Percentiles rank a stretch among this genome's conserved stretches.
Evolutionary conservation across 2,329 filamentous ascomycete species (phyloP).

Genomic region (Penicillium corylophilum): DNA sequence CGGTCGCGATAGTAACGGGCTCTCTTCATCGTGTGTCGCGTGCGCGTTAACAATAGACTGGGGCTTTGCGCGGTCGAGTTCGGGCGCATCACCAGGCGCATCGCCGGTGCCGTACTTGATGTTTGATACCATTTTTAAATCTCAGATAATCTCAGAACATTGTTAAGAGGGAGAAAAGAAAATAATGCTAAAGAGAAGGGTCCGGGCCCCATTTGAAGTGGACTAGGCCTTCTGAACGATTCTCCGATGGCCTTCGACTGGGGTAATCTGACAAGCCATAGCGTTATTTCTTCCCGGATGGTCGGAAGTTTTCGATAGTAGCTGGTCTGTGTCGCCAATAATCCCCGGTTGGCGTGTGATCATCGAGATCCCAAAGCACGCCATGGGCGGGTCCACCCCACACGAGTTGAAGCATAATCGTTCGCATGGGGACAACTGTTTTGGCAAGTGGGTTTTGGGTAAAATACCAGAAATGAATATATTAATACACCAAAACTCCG

Average conservation of each 20-base stretch:
- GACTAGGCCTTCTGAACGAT: not conserved
- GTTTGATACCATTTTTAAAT: slow-evolving; percentile 8
- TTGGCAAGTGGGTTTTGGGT: no score
- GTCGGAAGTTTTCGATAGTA: not conserved
- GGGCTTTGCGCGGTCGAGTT: not conserved
- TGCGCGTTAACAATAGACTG: not conserved
- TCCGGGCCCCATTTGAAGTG: not conserved
- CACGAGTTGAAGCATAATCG: not conserved
- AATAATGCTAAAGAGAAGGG: not conserved
- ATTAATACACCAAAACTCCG: no score
- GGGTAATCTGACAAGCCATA: not conserved
- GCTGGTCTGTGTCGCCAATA: not conserved
- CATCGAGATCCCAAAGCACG: slow-evolving; percentile 21
- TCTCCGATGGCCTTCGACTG: not conserved
- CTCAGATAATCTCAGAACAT: not conserved
- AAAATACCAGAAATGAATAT: no score
- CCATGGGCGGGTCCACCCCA: slow-evolving; percentile 7
- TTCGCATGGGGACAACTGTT: not conserved
- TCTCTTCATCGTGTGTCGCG: slow-evolving; percentile 16
- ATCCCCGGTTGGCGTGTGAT: slow-evolving; percentile 9
- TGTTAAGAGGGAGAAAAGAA: not conserved
- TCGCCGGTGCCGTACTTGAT: slow-evolving; percentile 2
- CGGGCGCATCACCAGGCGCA: not conserved
- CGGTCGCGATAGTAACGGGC: slow-evolving; percentile 12
- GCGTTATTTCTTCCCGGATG: not conserved